A percentile compares a stretch with the other conserved stretches of the same genome.
Evolutionary conservation across 805 yeast genomes (phyloP).

Genomic region (Metschnikowia lachancei): DNA sequence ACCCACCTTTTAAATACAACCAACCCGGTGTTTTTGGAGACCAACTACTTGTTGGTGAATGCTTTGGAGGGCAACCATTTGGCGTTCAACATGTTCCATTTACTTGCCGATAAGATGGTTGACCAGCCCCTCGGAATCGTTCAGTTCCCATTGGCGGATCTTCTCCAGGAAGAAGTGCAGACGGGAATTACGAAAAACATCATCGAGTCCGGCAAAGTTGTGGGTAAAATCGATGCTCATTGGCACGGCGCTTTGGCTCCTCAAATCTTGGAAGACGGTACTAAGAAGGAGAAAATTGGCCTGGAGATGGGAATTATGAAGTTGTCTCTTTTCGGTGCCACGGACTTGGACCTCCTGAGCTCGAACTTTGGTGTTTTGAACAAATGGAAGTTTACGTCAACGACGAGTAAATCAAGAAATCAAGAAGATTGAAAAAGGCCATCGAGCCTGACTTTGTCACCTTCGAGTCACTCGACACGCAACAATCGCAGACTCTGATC

Average conservation of each 20-base stretch:
- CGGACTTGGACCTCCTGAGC: constrained; percentile 50
- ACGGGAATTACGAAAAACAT: constrained; percentile 45
- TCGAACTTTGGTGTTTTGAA: constrained; percentile 53
- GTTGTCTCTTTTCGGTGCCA: constrained; percentile 58
- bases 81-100: constrained; percentile 52
- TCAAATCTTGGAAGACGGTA: constrained; percentile 46
- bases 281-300: constrained; percentile 49
- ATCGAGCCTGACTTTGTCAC: constrained; percentile 71
- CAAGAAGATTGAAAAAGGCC: constrained; percentile 61
- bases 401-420: constrained; percentile 50
- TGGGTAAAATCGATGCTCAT: constrained; percentile 55
- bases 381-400: constrained; percentile 65
- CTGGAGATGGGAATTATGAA: constrained; percentile 75
- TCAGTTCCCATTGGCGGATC: constrained; percentile 54
- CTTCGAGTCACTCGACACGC: constrained; percentile 58
- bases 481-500: constrained; percentile 55
- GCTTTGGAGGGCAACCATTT: constrained; percentile 53
- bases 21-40: constrained; percentile 66
- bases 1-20: too few relatives aligned
- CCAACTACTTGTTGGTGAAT: constrained; percentile 57
- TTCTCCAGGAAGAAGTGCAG: constrained; percentile 52
- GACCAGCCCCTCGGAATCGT: constrained; percentile 49
- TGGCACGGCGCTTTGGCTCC: constrained; percentile 51
- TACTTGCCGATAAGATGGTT: constrained; percentile 50
- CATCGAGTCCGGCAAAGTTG: constrained; percentile 49